These are phyloP conservation scores for Aspergillus ellipticus DNA, from an alignment of 495 filamentous ascomycete species.

Conservation along the genomic window DNA sequence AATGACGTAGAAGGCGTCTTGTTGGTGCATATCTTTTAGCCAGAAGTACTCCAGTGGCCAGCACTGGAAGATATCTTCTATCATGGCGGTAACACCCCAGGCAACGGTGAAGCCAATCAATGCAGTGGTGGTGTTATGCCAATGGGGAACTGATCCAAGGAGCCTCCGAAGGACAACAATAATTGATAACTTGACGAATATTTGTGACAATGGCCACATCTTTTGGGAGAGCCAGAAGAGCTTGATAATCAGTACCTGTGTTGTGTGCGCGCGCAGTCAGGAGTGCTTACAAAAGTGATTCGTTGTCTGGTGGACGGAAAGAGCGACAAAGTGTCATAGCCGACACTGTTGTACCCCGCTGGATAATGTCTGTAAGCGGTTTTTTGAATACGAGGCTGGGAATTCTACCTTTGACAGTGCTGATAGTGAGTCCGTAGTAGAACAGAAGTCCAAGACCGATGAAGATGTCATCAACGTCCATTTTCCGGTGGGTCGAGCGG, in stretches of 20 bases:
- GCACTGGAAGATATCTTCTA: constrained; percentile 30
- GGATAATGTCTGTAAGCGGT: neutral
- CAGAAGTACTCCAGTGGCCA: constrained; percentile 30
- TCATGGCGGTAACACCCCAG: constrained; percentile 22
- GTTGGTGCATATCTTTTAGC: constrained; percentile 23
- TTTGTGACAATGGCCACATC: constrained; percentile 23
- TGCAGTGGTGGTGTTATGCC: constrained; percentile 7
- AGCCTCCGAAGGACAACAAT: constrained; percentile 29
- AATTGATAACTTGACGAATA: constrained; percentile 36
- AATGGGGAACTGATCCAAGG: constrained; percentile 16
- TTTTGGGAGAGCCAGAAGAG: constrained; percentile 25
- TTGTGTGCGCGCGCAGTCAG: neutral
- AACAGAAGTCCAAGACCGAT: constrained; percentile 7
- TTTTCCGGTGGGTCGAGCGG: neutral
- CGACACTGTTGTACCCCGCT: constrained; percentile 3
- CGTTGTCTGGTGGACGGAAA: neutral
- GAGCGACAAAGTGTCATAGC: neutral
- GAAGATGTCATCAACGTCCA: constrained; percentile 1
- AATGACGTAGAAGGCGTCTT: constrained; percentile 16
- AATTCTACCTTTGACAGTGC: neutral
- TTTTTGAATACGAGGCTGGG: too few species aligned
- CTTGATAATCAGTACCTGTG: constrained; percentile 1
- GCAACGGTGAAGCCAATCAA: constrained; percentile 22
- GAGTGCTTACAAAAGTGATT: constrained; percentile 11
- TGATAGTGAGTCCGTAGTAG: constrained; percentile 2